These are phyloP conservation scores for Metschnikowia bowlesiae DNA, from an alignment of 805 yeast species.

Conservation along the genomic window DNA sequence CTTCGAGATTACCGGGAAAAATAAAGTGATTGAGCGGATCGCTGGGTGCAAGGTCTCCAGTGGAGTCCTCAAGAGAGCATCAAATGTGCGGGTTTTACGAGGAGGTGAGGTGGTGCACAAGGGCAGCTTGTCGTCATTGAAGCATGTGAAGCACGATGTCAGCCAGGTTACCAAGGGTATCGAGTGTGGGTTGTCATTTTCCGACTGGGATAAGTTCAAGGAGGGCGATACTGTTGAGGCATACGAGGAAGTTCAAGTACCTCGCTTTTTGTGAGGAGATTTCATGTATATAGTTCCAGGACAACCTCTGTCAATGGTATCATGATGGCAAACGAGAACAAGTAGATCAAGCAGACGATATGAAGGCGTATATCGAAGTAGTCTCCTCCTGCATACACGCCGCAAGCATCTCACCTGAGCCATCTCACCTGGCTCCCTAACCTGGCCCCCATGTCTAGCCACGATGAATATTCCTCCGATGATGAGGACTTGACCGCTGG, in stretches of 20 bases:
- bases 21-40: constrained; percentile 51
- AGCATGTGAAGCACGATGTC: constrained; percentile 77
- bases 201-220: constrained; percentile 60
- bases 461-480: constrained; percentile 51
- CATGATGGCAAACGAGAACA: no score
- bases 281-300: neutral
- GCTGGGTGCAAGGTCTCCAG: constrained; percentile 84
- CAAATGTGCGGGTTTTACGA: constrained; percentile 55
- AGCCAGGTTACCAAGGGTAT: constrained; percentile 74
- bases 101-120: constrained; percentile 42
- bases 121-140: constrained; percentile 69
- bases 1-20: constrained; percentile 61
- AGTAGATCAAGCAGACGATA: no score
- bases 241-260: constrained; percentile 55
- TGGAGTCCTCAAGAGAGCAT: constrained; percentile 63
- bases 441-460: constrained; percentile 29
- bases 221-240: constrained; percentile 75
- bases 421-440: neutral
- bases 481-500: constrained; percentile 40
- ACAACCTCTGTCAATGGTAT: no score
- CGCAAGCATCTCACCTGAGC: neutral
- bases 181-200: constrained; percentile 85
- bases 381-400: neutral
- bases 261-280: constrained; percentile 27
- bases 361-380: no score